Evolutionary conservation across 2,329 filamentous ascomycete species (phyloP), one percentile per base, ranked within the genome.

Genomic region (Ilyonectria sp.): DNA sequence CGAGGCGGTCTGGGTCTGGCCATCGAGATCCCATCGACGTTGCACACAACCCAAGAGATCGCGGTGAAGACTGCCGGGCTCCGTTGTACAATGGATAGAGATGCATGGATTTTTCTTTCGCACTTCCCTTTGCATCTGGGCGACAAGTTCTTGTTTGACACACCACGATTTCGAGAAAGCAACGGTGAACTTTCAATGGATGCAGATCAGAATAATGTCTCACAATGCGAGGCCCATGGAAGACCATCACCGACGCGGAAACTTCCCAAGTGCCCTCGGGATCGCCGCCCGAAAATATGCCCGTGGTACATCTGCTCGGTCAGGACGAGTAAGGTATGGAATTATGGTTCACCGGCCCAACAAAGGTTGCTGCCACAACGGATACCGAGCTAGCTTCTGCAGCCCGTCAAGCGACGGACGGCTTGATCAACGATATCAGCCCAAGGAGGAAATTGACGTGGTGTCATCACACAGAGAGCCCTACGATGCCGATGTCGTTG

Each of bases 261-360:
- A 35, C n/a, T 19, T 37, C n/a, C 50, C 31, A 11, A 21, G 31
- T 35, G 29, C 23, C 46, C 11, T 53, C 29, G 50, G 50, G 31
- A 53, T 53, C 29, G 29, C 50, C 50, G 50, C 15, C 29, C 29
- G 23, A 23, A 50, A n/a, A 15, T 15, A 50, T 26, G 10, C n/a
- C n/a, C 40, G 15, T 43, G n/a, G 8, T 17, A n/a, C 6, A 19
- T 29, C 53, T 55, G 19, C 35, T 47, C 59, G 49, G 56, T 17
- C 37, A 54, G 40, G 29, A 37, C 31, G 55, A 66, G 11, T 19
- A n/a, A 9, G 73, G 33, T 73, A 73, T 70, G 68, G 60, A 75
- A 64, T 73, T 75, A 71, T 70, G 70, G 75, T 74, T 69, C 60
- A 57, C 43, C 44, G 35, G 67, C 63, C 19, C 40, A 47, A 68